phyloP scores from a whole-genome alignment of 2,329 filamentous ascomycete species.

The Diaporthe vexans region DNA sequence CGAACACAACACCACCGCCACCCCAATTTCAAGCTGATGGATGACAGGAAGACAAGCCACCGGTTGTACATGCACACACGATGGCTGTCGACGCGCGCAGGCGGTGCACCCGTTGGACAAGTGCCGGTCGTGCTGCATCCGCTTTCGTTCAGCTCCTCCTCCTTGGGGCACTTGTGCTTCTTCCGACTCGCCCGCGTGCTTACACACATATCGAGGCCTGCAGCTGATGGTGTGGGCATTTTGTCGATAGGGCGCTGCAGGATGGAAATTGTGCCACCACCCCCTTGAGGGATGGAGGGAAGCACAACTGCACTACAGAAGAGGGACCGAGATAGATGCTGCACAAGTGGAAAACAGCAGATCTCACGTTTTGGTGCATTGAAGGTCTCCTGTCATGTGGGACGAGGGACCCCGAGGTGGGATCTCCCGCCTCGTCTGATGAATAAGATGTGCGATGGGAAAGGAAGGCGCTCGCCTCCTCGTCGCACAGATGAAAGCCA shows the following conservation, averaged over 20 bases:
- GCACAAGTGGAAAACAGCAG: conserved; percentile 10
- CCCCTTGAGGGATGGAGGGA: neutral
- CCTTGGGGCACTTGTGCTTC: conserved; percentile 2
- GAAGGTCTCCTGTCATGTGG: conserved; percentile 19
- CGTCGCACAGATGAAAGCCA: conserved; percentile 17
- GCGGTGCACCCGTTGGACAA: conserved; percentile 26
- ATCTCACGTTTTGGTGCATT: conserved; percentile 29
- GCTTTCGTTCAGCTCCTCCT: conserved; percentile 22
- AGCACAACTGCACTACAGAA: neutral
- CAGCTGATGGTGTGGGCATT: neutral
- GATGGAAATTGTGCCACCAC: conserved; percentile 11
- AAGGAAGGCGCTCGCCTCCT: conserved; percentile 12
- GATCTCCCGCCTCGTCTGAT: conserved; percentile 25
- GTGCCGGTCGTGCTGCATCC: conserved; percentile 23
- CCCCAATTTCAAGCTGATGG: neutral
- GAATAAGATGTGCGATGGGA: conserved; percentile 17
- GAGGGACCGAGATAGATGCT: conserved; percentile 22
- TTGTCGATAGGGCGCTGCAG: conserved; percentile 25
- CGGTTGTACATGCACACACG: conserved; percentile 10
- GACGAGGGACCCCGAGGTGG: conserved; percentile 23
- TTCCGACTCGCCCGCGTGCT: neutral
- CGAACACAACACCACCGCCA: neutral
- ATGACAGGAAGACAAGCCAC: conserved; percentile 20
- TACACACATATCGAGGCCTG: neutral
- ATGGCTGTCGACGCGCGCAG: conserved; percentile 18